phyloP scores from a whole-genome alignment of 768 basidiomycete species.

The Solioccasus polychromus region DNA sequence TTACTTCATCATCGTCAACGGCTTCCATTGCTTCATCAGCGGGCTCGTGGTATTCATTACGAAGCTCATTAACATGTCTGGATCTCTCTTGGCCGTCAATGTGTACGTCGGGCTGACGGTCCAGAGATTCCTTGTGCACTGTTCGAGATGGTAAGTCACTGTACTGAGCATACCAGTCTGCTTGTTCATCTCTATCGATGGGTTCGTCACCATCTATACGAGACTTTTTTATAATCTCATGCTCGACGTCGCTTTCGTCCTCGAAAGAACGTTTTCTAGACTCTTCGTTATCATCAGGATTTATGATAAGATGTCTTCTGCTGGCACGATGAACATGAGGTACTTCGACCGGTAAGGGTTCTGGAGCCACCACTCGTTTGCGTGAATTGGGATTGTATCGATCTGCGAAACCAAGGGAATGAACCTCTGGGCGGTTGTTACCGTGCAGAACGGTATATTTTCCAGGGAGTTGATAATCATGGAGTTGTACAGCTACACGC shows the following conservation, averaged over 20 bases:
- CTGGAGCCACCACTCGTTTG: constrained; percentile 6
- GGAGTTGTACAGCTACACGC: constrained; percentile 23
- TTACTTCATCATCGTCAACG: constrained; percentile 41
- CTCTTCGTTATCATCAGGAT: constrained; percentile 24
- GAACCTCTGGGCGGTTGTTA: constrained; percentile 16
- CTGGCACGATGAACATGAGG: constrained; percentile 28
- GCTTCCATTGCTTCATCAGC: constrained; percentile 35
- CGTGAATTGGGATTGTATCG: constrained; percentile 36
- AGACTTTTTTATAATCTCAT: constrained; percentile 48
- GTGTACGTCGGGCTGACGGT: constrained; percentile 38
- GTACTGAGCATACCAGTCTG: constrained; percentile 37
- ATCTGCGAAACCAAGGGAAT: constrained; percentile 33
- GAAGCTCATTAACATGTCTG: constrained; percentile 33
- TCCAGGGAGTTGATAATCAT: constrained; percentile 19
- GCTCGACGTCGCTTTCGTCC: constrained; percentile 43
- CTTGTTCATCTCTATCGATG: constrained; percentile 48
- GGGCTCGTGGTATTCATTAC: constrained; percentile 47
- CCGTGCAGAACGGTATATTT: constrained; percentile 12
- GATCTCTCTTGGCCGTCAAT: constrained; percentile 44
- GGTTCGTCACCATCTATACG: constrained; percentile 49
- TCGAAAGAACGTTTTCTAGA: constrained; percentile 43
- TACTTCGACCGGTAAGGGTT: constrained; percentile 14
- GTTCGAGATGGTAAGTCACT: constrained; percentile 30
- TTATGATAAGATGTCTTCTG: constrained; percentile 29
- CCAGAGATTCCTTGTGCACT: constrained; percentile 50